These are phyloP conservation scores for Sclerotinia nivalis DNA, from an alignment of 2,329 filamentous ascomycete genomes.

Conservation along the genomic window DNA sequence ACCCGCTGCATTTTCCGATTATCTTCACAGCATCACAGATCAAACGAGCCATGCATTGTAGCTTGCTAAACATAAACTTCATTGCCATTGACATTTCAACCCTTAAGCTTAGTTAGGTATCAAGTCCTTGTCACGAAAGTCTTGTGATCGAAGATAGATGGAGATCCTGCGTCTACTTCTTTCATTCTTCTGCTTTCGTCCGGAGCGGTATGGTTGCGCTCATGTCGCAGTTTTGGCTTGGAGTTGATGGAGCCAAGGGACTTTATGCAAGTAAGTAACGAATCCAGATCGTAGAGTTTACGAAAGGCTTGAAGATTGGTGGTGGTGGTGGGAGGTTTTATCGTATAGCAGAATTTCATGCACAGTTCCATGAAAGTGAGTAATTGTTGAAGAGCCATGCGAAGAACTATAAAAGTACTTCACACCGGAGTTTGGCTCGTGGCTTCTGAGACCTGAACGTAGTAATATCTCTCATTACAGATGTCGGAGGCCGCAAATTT, in stretches of 20 bases:
- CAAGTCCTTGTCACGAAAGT: background rate
- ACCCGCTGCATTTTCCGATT: too few relatives aligned
- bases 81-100: too few relatives aligned
- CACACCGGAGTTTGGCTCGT: background rate
- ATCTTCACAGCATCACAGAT: too few relatives aligned
- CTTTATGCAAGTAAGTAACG: too few relatives aligned
- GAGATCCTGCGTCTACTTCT: conserved; percentile 25
- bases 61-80: too few relatives aligned
- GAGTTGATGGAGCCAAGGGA: conserved; percentile 35
- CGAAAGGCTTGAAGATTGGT: background rate
- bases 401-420: background rate
- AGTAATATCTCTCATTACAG: conserved; percentile 7
- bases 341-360: too few relatives aligned
- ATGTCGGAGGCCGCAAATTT: background rate
- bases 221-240: conserved; percentile 30
- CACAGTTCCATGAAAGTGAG: background rate
- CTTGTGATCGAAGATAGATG: conserved; percentile 29
- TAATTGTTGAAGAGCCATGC: background rate
- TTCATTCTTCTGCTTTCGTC: conserved; percentile 27
- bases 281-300: background rate
- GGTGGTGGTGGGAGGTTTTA: background rate
- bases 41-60: too few relatives aligned
- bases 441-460: background rate
- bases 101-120: too few relatives aligned
- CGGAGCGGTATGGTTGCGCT: conserved; percentile 27